Conservation (phyloP, 257 asterid genomes). For the Gentiana dahurica region DNA sequence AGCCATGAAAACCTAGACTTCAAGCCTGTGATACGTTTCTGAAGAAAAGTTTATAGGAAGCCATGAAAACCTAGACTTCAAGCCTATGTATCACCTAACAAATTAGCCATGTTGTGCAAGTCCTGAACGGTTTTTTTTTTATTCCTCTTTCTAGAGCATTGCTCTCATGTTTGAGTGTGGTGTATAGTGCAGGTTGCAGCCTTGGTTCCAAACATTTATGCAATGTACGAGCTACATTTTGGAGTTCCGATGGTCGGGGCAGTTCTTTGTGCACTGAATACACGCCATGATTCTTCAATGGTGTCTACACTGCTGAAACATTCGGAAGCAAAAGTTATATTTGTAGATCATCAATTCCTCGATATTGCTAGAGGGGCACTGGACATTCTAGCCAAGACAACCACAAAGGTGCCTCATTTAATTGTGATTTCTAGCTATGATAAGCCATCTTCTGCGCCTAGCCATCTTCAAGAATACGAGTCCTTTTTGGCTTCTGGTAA, state of each 20-base stretch:
- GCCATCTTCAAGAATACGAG: slow-evolving; percentile 13
- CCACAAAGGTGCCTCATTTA: slow-evolving; percentile 7
- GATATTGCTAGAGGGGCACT: slow-evolving; percentile 17
- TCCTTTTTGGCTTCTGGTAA: slow-evolving; percentile 16
- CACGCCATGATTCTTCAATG: slow-evolving; percentile 24
- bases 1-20: too few relatives aligned
- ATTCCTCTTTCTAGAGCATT: neutral
- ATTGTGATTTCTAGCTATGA: slow-evolving; percentile 10
- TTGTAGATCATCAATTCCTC: slow-evolving; percentile 20
- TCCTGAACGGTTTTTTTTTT: neutral
- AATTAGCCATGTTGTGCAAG: too few relatives aligned
- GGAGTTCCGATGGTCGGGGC: slow-evolving; percentile 33
- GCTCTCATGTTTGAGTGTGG: neutral
- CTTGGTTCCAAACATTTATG: slow-evolving; percentile 27
- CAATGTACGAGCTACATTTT: slow-evolving; percentile 28
- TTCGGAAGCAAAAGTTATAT: slow-evolving; percentile 21
- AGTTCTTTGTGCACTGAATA: slow-evolving; percentile 24
- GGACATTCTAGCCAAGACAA: slow-evolving; percentile 11
- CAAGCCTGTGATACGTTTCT: too few relatives aligned
- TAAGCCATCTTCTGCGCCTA: neutral
- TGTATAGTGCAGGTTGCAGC: slow-evolving; percentile 18
- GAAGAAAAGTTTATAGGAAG: too few relatives aligned
- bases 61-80: too few relatives aligned
- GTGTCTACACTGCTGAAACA: slow-evolving; percentile 14
- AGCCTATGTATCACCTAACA: too few relatives aligned